Evolutionary conservation across 495 filamentous ascomycete genomes (phyloP), one percentile per base, ranked within the genome.

Genomic region (Podospora pseudopauciseta): DNA sequence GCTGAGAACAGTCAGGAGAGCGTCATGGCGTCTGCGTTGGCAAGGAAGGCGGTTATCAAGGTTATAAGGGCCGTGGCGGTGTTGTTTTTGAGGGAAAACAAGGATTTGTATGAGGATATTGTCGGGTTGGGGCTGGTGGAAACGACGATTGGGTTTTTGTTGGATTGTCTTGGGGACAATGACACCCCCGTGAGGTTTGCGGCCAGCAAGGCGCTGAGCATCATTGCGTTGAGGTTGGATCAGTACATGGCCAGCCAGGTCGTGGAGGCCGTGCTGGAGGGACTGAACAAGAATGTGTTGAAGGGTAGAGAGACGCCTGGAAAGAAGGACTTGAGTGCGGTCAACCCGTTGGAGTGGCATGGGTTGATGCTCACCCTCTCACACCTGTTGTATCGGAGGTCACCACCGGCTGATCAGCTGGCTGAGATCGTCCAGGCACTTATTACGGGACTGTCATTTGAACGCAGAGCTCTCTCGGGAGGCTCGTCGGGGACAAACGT

Each of bases 151-250:
- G 88, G 87, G 28, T 84, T 87, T 64, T 75, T 93, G 4, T 83
- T 98, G 5, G 84, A 86, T 30, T 80, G 80, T 9, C 78, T 94
- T 1, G 86, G 86, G 11, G 94, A 98, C 73, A 90, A 91, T 67
- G 92, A 97, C 71, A 97, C 94, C 0, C 90, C 91, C 6, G 92
- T 98, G 32, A 84, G 95, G 53, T 87, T 96, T 76, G 90, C 94
- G 44, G 91, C 94, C 11, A 96, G 92, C 78, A 99, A 99, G 79
- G 90, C 93, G 16, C 85, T 98, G 60, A 96, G 92, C 70, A 85
- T 96, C 30, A 87, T 98, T 70, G 88, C 93, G 0, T 79, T 92
- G 63, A 91, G 91, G 72, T 79, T 99, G 4, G 87, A 93, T 32
- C 74, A 86, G 0, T 89, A 90, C 15, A 93, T 97, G 88, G 92